Evolutionary conservation across 2,329 filamentous ascomycete genomes (phyloP), one percentile per base, ranked within the genome.

Genomic region (Thielaviopsis punctulata): DNA sequence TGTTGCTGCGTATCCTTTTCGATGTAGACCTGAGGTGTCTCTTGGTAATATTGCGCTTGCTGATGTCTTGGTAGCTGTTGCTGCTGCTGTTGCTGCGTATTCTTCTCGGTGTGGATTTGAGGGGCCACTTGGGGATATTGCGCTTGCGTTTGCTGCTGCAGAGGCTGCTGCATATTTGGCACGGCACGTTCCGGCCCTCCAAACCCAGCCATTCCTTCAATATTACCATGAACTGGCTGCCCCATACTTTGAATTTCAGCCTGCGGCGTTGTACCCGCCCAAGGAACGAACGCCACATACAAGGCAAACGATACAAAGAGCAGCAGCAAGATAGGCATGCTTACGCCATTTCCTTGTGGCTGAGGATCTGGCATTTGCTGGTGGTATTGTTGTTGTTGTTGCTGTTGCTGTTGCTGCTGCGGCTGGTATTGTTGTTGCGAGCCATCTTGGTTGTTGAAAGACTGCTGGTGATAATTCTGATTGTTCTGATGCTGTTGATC

Each of bases 201-300:
- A 22, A 48, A 36, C 6, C 33, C 48, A 47, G 13, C 21, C 18
- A 18, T 45, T 45, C 39, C 41, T 27, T 49, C 47, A 21, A 39
- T 48, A n/a, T 49, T 25, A 22, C 19, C 24, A 27, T 44, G 30
- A 18, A 27, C 39, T 8, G 44, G 30, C 24, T 52, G 50, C 21
- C 30, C 30, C 23, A 36, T 41, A 19, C 13, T 51, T 12, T 51
- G 44, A 45, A 44, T 48, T 41, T 51, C 48, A 22, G 49, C 47
- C 41, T 53, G 52, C 12, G 49, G 39, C 39, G 51, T 48, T 15
- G 46, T 51, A 23, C 53, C 53, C 12, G 51, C 54, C 48, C 47
- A 52, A 15, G 54, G 54, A 30, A 55, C 54, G 24, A 55, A 55
- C 44, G 54, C 48, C 30, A 55, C 54, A 48, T 55, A 55, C 51